These are phyloP conservation scores for Raphanus raphanistrum DNA, from an alignment of 345 rosid genomes.

Conservation along the genomic window DNA sequence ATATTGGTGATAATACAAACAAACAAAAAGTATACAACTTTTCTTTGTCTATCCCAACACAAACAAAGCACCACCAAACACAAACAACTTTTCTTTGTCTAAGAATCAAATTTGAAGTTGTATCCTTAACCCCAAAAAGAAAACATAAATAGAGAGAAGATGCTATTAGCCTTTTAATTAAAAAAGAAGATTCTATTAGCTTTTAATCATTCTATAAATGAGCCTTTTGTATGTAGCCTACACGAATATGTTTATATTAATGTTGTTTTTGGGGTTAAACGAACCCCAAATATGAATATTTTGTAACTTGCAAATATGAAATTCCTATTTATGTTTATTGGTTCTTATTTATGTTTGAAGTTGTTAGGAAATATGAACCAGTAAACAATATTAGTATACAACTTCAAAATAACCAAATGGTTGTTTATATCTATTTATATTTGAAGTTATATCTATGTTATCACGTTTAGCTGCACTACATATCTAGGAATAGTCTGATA, in stretches of 20 bases:
- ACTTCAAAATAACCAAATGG: no score
- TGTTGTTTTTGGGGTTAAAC: no score
- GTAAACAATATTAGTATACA: no score
- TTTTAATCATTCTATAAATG: no score
- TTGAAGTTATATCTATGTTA: no score
- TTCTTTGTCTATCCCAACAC: neutral
- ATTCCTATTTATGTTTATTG: no score
- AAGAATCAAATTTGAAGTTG: neutral
- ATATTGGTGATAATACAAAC: neutral
- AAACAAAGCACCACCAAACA: neutral
- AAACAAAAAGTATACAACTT: neutral
- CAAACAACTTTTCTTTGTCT: neutral
- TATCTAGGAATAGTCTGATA: neutral
- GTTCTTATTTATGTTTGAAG: no score
- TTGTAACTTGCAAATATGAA: no score
- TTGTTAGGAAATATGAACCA: no score
- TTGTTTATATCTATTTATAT: no score
- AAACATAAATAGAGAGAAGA: neutral
- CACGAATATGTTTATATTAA: neutral
- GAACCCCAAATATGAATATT: no score
- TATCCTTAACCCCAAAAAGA: neutral
- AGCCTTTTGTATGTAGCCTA: neutral
- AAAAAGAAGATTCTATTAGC: no score
- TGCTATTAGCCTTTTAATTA: neutral
- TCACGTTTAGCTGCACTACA: neutral